phyloP scores from a whole-genome alignment of 176 grass and related monocot genomes.

The Alopecurus myosuroides region DNA sequence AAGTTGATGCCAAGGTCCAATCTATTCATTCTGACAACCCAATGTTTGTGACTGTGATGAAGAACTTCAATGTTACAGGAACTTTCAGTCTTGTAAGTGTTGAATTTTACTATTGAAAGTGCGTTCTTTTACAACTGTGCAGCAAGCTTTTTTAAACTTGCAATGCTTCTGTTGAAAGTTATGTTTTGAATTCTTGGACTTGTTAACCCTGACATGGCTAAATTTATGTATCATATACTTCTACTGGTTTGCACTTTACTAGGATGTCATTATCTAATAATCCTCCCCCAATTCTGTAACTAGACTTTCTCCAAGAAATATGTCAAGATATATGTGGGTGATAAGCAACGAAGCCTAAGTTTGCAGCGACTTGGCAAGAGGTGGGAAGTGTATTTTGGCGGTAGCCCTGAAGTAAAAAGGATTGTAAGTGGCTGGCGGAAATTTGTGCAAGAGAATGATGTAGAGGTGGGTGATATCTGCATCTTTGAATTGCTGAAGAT shows the following conservation, averaged over 20 bases:
- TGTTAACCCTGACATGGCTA: neutral
- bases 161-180: neutral
- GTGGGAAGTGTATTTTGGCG: neutral
- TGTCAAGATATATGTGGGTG: neutral
- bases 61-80: neutral
- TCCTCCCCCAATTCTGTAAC: neutral
- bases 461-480: conserved; percentile 9
- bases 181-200: neutral
- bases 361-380: neutral
- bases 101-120: neutral
- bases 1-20: neutral
- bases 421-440: neutral
- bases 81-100: neutral
- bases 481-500: conserved; percentile 13
- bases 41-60: conserved; percentile 8
- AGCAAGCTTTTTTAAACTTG: neutral
- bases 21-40: neutral
- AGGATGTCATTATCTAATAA: neutral
- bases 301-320: conserved; percentile 3
- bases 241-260: neutral
- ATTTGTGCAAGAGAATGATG: conserved; percentile 8
- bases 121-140: neutral
- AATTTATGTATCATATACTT: neutral
- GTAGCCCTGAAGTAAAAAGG: neutral
- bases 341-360: neutral